Evolutionary conservation across 345 rosid species (phyloP).

Genomic region (Excoecaria agallocha): DNA sequence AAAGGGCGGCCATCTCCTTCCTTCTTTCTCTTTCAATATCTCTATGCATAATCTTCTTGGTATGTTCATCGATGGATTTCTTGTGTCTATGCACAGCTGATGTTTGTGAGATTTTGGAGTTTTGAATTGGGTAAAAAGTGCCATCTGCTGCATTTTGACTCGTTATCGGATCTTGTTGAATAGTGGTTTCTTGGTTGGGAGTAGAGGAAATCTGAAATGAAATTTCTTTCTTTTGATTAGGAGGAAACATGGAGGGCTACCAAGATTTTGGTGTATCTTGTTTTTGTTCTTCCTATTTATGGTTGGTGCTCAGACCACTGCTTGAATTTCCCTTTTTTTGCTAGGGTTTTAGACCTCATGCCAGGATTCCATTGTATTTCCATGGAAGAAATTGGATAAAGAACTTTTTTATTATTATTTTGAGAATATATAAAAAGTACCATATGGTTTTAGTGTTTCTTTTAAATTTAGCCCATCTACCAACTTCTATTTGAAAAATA

Average conservation of each 20-base stretch:
- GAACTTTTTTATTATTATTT: not conserved
- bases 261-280: not conserved
- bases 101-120: no score
- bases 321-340: no score
- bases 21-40: slow-evolving; percentile 15
- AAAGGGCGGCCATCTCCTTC: slow-evolving; percentile 20
- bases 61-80: not conserved
- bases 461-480: no score
- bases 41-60: slow-evolving; percentile 8
- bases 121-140: no score
- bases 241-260: not conserved
- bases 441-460: not conserved
- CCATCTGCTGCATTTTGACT: no score
- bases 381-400: not conserved
- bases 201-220: not conserved
- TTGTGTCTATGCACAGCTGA: not conserved
- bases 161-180: not conserved
- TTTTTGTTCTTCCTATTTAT: not conserved
- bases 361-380: not conserved
- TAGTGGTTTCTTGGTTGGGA: not conserved
- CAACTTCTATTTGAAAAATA: no score
- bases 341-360: slow-evolving; percentile 4
- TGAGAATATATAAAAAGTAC: not conserved
- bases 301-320: no score
- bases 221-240: not conserved